Base-by-base conservation (phyloP, 495 filamentous ascomycete genomes). In the Penicillium coffeae region DNA sequence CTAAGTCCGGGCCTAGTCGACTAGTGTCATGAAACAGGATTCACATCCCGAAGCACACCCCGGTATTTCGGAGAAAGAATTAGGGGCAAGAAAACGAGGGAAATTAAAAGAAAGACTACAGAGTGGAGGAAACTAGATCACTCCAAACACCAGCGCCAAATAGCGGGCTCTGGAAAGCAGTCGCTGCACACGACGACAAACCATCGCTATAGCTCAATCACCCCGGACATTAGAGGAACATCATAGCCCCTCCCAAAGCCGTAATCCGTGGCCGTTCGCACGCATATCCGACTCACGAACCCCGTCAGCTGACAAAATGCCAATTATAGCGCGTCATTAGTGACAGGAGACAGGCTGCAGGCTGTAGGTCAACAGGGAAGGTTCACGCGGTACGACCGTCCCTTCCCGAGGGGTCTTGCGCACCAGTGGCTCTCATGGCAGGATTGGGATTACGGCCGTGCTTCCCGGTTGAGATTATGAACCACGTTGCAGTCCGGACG, bases 401-500 rank as follows among this genome's bases (percentile, higher is more conserved):
- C 32, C 9, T 45, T 36, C 21, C 42, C 51, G 41, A 45, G 36
- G 20, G 36, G 25, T 19, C 12, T 33, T 18, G 30, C 12, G 34
- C 25, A 30, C 25, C 25, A 30, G 25, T 30, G 25, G 25, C 25
- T 30, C 30, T 22, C 21, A 22, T 47, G 45, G 35, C 10, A 47
- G 43, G 34, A 58, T 58, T 58, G 47, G 21, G 21, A 53, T 58
- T 58, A 39, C 19, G 44, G 45, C 55, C 43, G 54, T 37, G 25
- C 34, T 42, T 50, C 47, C 44, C 47, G 42, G 48, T 48, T 52
- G 42, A 30, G 25, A 30, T 41, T 33, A 47, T 54, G 45, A 43
- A 50, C 55, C 55, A 58, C 55, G 55, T 50, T 58, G 47, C 47
- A 54, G 55, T 45, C 40, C 39, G 50, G 47, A 47, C 55, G 55